Percentiles rank a stretch among this genome's conserved stretches.
These are phyloP conservation scores for Vigna hirtella DNA, from an alignment of 306 rosid genomes.

Conservation along the genomic window DNA sequence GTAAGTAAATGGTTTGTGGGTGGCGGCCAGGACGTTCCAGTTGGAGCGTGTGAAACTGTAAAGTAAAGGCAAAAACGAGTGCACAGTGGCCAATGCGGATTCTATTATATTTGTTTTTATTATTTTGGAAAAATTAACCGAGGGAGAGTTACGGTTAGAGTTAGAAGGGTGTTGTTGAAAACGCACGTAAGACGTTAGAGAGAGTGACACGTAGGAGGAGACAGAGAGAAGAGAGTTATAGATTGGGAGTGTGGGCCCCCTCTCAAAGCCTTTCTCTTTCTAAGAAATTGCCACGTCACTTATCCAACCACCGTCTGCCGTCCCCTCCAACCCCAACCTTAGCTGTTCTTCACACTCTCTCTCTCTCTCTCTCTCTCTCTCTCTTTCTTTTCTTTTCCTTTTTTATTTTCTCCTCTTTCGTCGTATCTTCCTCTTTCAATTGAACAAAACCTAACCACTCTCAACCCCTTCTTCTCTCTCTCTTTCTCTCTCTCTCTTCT, in stretches of 20 bases:
- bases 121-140: too few relatives aligned
- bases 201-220: constrained; percentile 33
- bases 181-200: not conserved
- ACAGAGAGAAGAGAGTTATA: not conserved
- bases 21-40: not conserved
- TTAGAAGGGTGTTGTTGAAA: not conserved
- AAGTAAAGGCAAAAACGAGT: constrained; percentile 3
- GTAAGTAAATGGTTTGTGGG: not conserved
- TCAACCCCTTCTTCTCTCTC: not conserved
- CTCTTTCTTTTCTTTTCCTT: not conserved
- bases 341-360: constrained; percentile 60
- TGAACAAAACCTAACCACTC: constrained; percentile 27
- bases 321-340: constrained; percentile 34
- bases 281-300: constrained; percentile 63
- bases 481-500: too few relatives aligned
- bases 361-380: not conserved
- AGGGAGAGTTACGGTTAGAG: not conserved
- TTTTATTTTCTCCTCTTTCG: constrained; percentile 16
- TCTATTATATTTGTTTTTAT: not conserved
- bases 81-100: constrained; percentile 42
- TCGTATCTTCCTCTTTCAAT: constrained; percentile 46
- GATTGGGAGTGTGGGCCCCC: not conserved
- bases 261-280: constrained; percentile 38
- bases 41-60: constrained; percentile 35
- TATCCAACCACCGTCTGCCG: constrained; percentile 86